A percentile compares a stretch with the other conserved stretches of the same genome.
Evolutionary conservation across 2,329 filamentous ascomycete genomes (phyloP).

Genomic region (Aspergillus ochraceoroseus): DNA sequence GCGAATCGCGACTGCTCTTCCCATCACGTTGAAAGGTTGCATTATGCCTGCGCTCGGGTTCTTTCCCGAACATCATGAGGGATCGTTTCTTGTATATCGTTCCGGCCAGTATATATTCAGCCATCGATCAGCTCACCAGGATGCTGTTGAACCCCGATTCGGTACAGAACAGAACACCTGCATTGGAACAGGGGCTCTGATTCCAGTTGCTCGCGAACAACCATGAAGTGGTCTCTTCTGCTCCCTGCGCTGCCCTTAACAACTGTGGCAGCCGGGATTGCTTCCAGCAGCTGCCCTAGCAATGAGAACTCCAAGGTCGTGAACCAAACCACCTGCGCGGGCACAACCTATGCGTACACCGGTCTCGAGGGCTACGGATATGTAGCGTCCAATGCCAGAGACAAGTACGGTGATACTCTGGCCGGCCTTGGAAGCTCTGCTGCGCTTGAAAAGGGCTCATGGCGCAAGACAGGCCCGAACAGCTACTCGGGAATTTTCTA

Average conservation of each 20-base stretch:
- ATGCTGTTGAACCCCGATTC: no score
- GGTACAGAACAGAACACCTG: no score
- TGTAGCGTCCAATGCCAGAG: conserved; percentile 53
- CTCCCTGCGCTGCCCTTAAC: conserved; percentile 18
- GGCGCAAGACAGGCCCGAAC: conserved; percentile 50
- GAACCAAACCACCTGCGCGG: conserved; percentile 54
- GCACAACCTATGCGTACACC: conserved; percentile 60
- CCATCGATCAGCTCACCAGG: no score
- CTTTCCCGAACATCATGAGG: not conserved
- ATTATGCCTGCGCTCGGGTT: conserved; percentile 1
- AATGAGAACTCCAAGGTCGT: conserved; percentile 25
- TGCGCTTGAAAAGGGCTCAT: conserved; percentile 57
- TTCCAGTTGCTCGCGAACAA: not conserved
- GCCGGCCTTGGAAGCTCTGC: conserved; percentile 63
- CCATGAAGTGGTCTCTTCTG: conserved; percentile 24
- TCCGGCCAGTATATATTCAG: not conserved
- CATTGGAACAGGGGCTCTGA: not conserved
- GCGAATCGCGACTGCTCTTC: conserved; percentile 9
- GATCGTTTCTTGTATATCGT: not conserved
- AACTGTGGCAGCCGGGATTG: conserved; percentile 17
- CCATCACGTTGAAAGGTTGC: conserved; percentile 15
- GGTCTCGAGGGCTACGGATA: conserved; percentile 63
- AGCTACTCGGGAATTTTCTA: conserved; percentile 60
- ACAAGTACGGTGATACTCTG: conserved; percentile 66
- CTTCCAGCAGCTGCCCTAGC: conserved; percentile 1